Conservation (phyloP, 768 basidiomycete genomes). For the Mycena alexandri region DNA sequence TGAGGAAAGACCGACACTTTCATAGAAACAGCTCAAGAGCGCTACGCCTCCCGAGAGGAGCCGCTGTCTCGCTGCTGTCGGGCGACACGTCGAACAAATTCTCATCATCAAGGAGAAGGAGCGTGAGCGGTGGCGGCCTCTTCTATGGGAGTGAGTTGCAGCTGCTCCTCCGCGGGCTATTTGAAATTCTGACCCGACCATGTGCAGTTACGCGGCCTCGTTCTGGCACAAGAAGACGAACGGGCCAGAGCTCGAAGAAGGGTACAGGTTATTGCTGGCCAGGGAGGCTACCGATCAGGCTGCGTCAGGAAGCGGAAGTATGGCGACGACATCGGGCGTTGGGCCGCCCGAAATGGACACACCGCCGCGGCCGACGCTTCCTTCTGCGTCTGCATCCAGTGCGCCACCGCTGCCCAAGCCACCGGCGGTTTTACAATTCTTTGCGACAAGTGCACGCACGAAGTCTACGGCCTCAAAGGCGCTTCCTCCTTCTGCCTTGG, state of each 20-base stretch:
- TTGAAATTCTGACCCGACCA: background rate
- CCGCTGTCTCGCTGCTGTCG: background rate
- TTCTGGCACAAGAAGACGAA: constrained; percentile 4
- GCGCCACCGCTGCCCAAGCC: background rate
- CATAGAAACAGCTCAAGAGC: background rate
- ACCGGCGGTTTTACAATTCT: background rate
- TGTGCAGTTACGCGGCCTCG: background rate
- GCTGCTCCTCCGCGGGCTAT: too few species aligned
- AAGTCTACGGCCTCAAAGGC: too few species aligned
- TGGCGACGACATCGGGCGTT: background rate
- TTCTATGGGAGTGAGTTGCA: constrained; percentile 18
- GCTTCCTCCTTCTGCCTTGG: too few species aligned
- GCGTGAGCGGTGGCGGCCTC: background rate
- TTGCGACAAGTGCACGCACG: too few species aligned
- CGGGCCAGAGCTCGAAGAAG: background rate
- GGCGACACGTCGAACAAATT: constrained; percentile 6
- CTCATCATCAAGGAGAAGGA: background rate
- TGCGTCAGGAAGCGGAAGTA: background rate
- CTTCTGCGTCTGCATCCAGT: background rate
- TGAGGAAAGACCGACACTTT: background rate
- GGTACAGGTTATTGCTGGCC: background rate
- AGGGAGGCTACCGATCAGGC: background rate
- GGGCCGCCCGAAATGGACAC: background rate
- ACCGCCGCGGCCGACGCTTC: background rate
- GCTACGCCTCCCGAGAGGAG: background rate